A percentile compares a stretch with the other conserved stretches of the same genome.
phyloP scores from a whole-genome alignment of 305 asterid genomes.

The Plantago rigida region DNA sequence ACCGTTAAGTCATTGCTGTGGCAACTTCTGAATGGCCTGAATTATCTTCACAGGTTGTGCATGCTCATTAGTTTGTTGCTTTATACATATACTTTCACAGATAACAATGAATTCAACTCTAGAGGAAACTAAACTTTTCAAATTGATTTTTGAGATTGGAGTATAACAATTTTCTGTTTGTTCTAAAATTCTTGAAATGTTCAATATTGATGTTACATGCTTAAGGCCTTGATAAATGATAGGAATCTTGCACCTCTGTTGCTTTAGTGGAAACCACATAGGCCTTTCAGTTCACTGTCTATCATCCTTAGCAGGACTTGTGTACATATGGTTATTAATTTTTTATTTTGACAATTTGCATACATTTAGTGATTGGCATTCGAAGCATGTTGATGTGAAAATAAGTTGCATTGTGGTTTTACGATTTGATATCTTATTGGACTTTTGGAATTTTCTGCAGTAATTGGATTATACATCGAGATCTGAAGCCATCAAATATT shows the following conservation, averaged over 20 bases:
- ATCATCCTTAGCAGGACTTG: too few relatives aligned
- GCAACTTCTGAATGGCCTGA: slow-evolving; percentile 98
- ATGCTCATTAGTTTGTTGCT: slow-evolving; percentile 15
- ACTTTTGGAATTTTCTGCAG: slow-evolving; percentile 41
- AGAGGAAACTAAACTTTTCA: not conserved
- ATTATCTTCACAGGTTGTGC: slow-evolving; percentile 84
- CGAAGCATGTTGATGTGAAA: not conserved
- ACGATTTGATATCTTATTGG: slow-evolving; percentile 14
- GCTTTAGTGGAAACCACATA: too few relatives aligned
- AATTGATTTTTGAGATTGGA: slow-evolving; percentile 6
- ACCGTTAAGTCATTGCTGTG: slow-evolving; percentile 82
- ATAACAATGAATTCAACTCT: too few relatives aligned
- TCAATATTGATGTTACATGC: not conserved
- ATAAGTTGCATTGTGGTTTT: slow-evolving; percentile 8
- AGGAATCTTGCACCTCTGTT: too few relatives aligned
- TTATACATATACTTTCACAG: not conserved
- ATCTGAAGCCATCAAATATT: slow-evolving; percentile 94
- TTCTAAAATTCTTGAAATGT: slow-evolving; percentile 11
- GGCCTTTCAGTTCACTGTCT: too few relatives aligned
- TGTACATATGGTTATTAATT: too few relatives aligned
- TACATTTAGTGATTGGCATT: slow-evolving; percentile 16
- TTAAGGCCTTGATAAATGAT: not conserved
- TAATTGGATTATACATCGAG: slow-evolving; percentile 96
- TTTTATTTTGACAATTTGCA: not conserved
- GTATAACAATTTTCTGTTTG: not conserved